Conservation (phyloP, 192 early-diverging fungal genomes). For the Coemansia biformis region DNA sequence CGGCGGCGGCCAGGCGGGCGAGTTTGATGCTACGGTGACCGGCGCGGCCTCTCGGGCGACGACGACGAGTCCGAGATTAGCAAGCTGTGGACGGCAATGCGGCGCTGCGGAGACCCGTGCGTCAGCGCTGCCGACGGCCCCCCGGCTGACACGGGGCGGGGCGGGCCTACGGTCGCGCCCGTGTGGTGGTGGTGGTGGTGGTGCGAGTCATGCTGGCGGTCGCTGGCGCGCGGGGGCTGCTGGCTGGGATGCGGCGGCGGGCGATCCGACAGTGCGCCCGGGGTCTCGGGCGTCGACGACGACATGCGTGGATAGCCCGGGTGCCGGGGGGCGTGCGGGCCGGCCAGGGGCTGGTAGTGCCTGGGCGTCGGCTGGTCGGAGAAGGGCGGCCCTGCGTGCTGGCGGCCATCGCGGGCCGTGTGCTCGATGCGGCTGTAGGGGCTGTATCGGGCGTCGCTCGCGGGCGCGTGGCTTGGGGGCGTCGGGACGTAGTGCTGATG, state of each 20-base stretch:
- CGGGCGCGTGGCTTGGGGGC: constrained; percentile 17
- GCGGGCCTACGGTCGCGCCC: not conserved
- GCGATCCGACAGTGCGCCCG: not conserved
- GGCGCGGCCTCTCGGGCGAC: constrained; percentile 24
- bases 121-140: constrained; percentile 3
- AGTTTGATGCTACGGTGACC: constrained; percentile 4
- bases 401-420: constrained; percentile 25
- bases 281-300: constrained; percentile 9
- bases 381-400: constrained; percentile 26
- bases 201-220: not conserved
- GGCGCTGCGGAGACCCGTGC: constrained; percentile 14
- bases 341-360: constrained; percentile 10
- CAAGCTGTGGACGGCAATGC: constrained; percentile 37
- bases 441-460: constrained; percentile 34
- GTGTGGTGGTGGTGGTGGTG: constrained; percentile 2
- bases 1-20: too few relatives aligned
- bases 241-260: too few relatives aligned
- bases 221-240: not conserved
- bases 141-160: not conserved
- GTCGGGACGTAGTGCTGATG: constrained; percentile 34
- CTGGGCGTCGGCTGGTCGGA: constrained; percentile 1
- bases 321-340: constrained; percentile 2
- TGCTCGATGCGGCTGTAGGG: constrained; percentile 37
- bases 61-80: constrained; percentile 34
- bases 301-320: constrained; percentile 2